A percentile compares a stretch with the other conserved stretches of the same genome.
Evolutionary conservation across 2,329 filamentous ascomycete species (phyloP).

Genomic region (Apiospora phragmitis): DNA sequence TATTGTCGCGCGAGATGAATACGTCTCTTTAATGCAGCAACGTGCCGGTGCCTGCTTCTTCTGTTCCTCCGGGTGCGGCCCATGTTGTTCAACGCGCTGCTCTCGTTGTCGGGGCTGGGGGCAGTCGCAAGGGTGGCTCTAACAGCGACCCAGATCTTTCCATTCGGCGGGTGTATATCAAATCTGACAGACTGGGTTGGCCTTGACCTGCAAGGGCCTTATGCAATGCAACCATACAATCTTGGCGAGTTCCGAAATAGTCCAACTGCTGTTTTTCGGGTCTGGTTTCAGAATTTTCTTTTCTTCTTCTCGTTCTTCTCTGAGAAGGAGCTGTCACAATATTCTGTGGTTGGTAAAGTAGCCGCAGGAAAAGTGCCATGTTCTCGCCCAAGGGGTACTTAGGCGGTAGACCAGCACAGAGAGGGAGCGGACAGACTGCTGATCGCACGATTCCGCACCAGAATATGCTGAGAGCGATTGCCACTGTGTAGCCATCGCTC

Average conservation of each 20-base stretch:
- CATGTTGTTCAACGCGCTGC: neutral
- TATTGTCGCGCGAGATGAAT: neutral
- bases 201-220: neutral
- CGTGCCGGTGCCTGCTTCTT: neutral
- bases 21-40: neutral
- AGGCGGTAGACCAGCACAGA: neutral
- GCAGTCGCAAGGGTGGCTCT: neutral
- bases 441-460: neutral
- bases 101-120: neutral
- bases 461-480: neutral
- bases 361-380: neutral
- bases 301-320: neutral
- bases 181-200: slow-evolving; percentile 3
- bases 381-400: neutral
- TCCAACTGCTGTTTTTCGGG: neutral
- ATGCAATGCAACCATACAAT: neutral
- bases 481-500: neutral
- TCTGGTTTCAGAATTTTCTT: neutral
- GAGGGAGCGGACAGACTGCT: neutral
- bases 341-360: neutral
- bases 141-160: slow-evolving; percentile 1
- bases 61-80: neutral
- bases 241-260: neutral
- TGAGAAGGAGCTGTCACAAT: neutral
- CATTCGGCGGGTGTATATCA: neutral